phyloP scores from a whole-genome alignment of 2,329 filamentous ascomycete species.

The Fusarium euwallaceae region DNA sequence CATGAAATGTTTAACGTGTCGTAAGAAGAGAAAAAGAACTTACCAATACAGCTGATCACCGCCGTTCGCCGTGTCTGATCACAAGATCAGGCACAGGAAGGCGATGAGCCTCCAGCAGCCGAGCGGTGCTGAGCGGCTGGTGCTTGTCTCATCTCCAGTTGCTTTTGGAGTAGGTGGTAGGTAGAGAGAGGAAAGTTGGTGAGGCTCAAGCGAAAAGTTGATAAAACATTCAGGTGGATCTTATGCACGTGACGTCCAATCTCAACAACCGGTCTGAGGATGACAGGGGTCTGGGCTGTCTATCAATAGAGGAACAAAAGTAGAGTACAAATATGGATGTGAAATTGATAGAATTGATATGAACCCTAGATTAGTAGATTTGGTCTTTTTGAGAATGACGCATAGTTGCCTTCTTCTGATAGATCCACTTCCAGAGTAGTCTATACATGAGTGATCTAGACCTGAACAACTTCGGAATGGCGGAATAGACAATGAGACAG shows the following conservation, averaged over 20 bases:
- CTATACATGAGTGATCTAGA: not conserved
- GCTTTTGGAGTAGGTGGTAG: not conserved
- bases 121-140: not conserved
- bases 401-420: not conserved
- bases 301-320: not conserved
- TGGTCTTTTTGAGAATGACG: not conserved
- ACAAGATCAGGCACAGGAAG: not conserved
- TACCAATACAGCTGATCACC: constrained; percentile 22
- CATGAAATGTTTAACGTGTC: constrained; percentile 40
- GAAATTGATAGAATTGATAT: not conserved
- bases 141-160: not conserved
- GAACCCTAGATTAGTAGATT: not conserved
- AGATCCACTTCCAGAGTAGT: not conserved
- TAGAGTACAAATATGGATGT: not conserved
- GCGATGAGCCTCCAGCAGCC: not conserved
- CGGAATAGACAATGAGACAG: too few species aligned
- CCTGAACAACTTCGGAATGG: not conserved
- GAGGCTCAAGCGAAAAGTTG: constrained; percentile 17
- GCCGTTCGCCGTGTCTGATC: constrained; percentile 4
- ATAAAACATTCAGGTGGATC: constrained; percentile 21
- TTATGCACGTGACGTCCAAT: constrained; percentile 23
- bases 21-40: constrained; percentile 12
- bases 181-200: not conserved
- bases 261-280: not conserved
- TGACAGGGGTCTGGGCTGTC: not conserved